phyloP scores from a whole-genome alignment of 352 stramenopile genomes.

The Phytophthora pisi region DNA sequence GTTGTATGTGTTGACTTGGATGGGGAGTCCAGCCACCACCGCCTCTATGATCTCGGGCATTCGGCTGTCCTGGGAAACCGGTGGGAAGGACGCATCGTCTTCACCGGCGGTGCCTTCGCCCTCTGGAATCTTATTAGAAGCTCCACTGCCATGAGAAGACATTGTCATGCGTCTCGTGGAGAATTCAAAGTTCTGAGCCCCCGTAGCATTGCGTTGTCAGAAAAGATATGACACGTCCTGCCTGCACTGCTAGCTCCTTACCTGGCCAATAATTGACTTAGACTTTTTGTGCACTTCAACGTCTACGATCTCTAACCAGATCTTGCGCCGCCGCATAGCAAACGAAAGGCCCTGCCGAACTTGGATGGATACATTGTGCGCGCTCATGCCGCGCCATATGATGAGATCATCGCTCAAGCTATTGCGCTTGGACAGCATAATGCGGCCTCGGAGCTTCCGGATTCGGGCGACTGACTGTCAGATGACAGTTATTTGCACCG shows the following conservation, averaged over 20 bases:
- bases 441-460: not conserved
- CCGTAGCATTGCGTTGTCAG: conserved; percentile 2
- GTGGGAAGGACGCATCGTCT: conserved; percentile 13
- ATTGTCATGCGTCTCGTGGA: conserved; percentile 28
- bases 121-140: not conserved
- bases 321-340: conserved; percentile 40
- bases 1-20: conserved; percentile 47
- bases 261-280: conserved; percentile 52
- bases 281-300: conserved; percentile 55
- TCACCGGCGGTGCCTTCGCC: not conserved
- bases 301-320: conserved; percentile 60
- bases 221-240: not conserved
- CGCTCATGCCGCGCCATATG: conserved; percentile 58
- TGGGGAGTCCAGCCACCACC: conserved; percentile 31
- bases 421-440: conserved; percentile 54
- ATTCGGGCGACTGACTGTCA: not conserved
- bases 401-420: conserved; percentile 63
- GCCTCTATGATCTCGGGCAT: conserved; percentile 38
- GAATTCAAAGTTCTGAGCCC: conserved; percentile 46
- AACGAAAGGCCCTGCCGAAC: conserved; percentile 44
- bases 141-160: conserved; percentile 18
- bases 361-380: conserved; percentile 55
- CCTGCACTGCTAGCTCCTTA: conserved; percentile 3
- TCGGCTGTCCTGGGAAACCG: conserved; percentile 25
- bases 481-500: conserved; percentile 9